These are phyloP conservation scores for Linnemannia exigua DNA, from an alignment of 192 early-diverging fungal species.

Conservation along the genomic window DNA sequence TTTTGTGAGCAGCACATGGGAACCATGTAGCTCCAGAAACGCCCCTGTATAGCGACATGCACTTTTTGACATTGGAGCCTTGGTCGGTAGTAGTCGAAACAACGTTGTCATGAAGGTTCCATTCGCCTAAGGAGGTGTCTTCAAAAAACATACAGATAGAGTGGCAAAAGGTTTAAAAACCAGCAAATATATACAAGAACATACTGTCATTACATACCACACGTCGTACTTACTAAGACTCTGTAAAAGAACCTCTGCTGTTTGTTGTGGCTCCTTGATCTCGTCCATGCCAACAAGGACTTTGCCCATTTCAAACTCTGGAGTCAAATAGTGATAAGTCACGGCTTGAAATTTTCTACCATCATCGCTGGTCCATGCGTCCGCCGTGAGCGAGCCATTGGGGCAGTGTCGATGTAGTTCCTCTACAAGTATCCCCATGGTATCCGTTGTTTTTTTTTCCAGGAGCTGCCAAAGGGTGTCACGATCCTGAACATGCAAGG, in stretches of 20 bases:
- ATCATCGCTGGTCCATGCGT: conserved; percentile 22
- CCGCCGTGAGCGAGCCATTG: conserved; percentile 19
- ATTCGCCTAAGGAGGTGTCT: not conserved
- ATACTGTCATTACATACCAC: not conserved
- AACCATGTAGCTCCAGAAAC: too few species aligned
- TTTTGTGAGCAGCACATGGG: conserved; percentile 21
- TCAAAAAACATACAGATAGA: not conserved
- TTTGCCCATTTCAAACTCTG: conserved; percentile 20
- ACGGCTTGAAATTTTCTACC: conserved; percentile 20
- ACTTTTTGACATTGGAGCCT: conserved; percentile 28
- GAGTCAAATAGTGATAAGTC: conserved; percentile 19
- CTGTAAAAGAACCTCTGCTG: conserved; percentile 7
- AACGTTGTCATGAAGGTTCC: conserved; percentile 10
- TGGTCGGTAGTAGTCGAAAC: conserved; percentile 17
- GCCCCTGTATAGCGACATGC: conserved; percentile 5
- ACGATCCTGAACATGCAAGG: not conserved
- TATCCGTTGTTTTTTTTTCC: conserved; percentile 8
- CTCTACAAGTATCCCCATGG: conserved; percentile 1
- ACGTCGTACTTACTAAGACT: conserved; percentile 10
- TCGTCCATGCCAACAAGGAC: conserved; percentile 21
- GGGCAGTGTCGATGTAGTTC: conserved; percentile 16
- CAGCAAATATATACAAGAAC: not conserved
- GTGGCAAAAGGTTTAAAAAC: not conserved
- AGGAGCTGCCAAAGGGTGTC: not conserved
- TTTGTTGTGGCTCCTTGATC: conserved; percentile 22